Conservation (phyloP, 2,329 filamentous ascomycete genomes). For the Fusarium sp. region DNA sequence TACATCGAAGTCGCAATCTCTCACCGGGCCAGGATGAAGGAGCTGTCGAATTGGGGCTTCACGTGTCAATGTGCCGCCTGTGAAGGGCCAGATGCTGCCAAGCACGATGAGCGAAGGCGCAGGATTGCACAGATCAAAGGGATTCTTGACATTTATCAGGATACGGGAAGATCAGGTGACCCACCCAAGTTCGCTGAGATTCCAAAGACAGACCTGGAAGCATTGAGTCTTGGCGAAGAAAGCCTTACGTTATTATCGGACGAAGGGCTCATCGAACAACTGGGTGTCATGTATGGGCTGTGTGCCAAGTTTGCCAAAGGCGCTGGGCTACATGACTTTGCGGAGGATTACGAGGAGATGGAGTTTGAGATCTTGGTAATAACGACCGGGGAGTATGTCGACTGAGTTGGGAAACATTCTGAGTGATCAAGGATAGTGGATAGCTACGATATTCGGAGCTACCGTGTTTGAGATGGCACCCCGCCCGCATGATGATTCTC, state of each 20-base stretch:
- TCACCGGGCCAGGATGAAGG: background rate
- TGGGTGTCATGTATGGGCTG: slow-evolving; percentile 9
- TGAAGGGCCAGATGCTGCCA: background rate
- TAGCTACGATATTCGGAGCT: too few relatives aligned
- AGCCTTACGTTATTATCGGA: background rate
- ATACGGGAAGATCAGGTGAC: background rate
- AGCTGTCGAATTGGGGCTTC: slow-evolving; percentile 13
- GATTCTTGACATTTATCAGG: slow-evolving; percentile 2
- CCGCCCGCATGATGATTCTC: accelerated
- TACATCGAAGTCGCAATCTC: slow-evolving; percentile 12
- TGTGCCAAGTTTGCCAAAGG: slow-evolving; percentile 8
- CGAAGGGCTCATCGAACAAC: slow-evolving; percentile 2
- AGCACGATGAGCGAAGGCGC: slow-evolving; percentile 9
- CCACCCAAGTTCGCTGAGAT: background rate
- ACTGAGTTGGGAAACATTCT: background rate
- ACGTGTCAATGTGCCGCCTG: background rate
- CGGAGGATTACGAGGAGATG: background rate
- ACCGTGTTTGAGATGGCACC: accelerated
- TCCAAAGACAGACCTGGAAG: slow-evolving; percentile 5
- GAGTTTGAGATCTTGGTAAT: slow-evolving; percentile 9
- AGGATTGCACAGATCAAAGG: slow-evolving; percentile 10
- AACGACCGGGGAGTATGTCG: slow-evolving; percentile 7
- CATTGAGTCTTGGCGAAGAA: background rate
- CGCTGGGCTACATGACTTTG: background rate
- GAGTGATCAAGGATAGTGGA: background rate